Base-by-base conservation (phyloP, 1,284 basidiomycete genomes). In the Hemileia vastatrix region DNA sequence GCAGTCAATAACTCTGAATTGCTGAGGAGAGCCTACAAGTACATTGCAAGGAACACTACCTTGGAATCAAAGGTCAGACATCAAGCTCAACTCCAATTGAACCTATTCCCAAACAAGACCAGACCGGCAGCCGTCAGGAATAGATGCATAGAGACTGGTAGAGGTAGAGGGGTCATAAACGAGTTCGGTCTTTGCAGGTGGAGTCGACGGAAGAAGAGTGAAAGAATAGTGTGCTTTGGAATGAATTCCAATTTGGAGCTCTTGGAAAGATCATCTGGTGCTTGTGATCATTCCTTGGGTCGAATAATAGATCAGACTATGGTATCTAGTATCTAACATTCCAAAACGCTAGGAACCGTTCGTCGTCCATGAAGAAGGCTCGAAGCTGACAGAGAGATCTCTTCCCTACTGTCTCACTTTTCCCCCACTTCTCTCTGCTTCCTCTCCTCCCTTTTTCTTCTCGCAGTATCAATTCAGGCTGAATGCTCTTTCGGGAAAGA, bases 71-170 rank as follows among this genome's bases (percentile, higher is more conserved):
- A 89, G 72, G 83, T 95, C 58, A 87, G 94, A 64, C 90, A 94
- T 77, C 89, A 93, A 72, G 93, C 94, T n/a, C 93, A 96, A 76
- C 80, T 96, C 64, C 89, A 94, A 73, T 82, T 97, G 60, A 94
- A 93, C 77, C 83, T 85, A 19, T 90, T 95, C 71, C 86, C 83
- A 64, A 83, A 83, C 54, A 88, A 89, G 76, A 86, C 88, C 6
- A 83, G 88, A 40, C 87, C 88, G 19, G 84, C 84, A 6, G 86
- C 84, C 2, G 88, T 96, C 23, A 90, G 89, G 77, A 91, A 93
- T 76, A 80, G 91, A 18, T 97, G 93, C 71, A 78, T 80, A 33
- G 88, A 86, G 77, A 86, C 88, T 4, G 92, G 92, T 0, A 81
- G 85, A 64, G 91, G 90, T 1, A 80, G 90, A 64, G 93, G 90